phyloP scores from a whole-genome alignment of 169 alveolate genomes.

The Plasmodium reichenowi region DNA sequence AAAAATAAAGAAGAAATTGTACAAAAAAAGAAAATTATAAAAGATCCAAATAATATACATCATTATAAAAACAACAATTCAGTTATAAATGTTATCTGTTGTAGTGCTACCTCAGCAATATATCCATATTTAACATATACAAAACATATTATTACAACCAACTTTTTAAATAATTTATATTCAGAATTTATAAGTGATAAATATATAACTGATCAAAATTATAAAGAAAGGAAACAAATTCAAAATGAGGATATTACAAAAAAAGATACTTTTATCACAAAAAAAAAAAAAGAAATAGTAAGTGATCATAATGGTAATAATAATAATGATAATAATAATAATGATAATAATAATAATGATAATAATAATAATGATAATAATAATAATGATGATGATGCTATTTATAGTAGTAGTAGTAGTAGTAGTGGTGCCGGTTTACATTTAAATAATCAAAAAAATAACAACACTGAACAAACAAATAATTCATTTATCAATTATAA shows the following conservation, averaged over 20 bases:
- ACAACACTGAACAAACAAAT: background rate
- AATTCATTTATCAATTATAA: slow-evolving; percentile 11
- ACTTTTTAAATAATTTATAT: slow-evolving; percentile 8
- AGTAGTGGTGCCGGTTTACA: too few relatives aligned
- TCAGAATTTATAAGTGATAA: background rate
- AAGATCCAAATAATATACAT: background rate
- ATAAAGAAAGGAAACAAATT: background rate
- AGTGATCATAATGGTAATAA: background rate
- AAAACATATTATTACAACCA: slow-evolving; percentile 41
- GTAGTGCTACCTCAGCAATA: slow-evolving; percentile 57
- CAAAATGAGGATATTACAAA: background rate
- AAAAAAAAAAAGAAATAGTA: background rate
- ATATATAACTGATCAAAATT: background rate
- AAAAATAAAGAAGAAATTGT: slow-evolving; percentile 10
- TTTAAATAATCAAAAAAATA: too few relatives aligned
- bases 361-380: too few relatives aligned
- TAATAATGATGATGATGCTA: too few relatives aligned
- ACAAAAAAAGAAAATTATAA: background rate
- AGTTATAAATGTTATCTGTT: slow-evolving; percentile 50
- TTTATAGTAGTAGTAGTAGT: too few relatives aligned
- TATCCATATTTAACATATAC: slow-evolving; percentile 32
- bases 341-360: too few relatives aligned
- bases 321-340: background rate
- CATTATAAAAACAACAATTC: background rate
- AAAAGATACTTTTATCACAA: background rate